phyloP scores from a whole-genome alignment of 208 protist species.

The Strigomonas galati region DNA sequence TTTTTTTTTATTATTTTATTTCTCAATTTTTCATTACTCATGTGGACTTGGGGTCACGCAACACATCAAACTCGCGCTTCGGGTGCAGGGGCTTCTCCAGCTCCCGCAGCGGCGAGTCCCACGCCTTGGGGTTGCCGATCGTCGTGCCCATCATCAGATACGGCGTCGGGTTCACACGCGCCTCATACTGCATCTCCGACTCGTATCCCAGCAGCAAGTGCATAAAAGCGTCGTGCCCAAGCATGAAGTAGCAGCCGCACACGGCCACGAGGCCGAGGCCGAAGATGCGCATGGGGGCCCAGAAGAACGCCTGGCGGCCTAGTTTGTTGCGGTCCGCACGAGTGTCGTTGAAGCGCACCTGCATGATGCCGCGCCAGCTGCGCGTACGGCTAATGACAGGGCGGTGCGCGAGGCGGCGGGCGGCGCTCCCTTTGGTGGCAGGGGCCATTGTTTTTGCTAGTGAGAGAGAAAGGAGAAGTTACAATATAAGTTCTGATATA shows the following conservation, averaged over 20 bases:
- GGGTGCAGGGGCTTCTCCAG: slow-evolving; percentile 73
- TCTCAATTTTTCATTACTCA: background rate
- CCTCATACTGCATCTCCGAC: slow-evolving; percentile 89
- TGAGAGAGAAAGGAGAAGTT: slow-evolving; percentile 7
- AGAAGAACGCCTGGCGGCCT: slow-evolving; percentile 58
- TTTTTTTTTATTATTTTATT: background rate
- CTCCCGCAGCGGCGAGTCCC: slow-evolving; percentile 72
- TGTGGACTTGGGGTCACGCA: slow-evolving; percentile 63
- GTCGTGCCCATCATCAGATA: slow-evolving; percentile 27
- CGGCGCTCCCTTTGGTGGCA: no score
- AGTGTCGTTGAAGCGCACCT: slow-evolving; percentile 84
- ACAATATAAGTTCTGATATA: no score
- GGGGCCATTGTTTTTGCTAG: background rate
- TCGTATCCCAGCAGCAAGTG: slow-evolving; percentile 85
- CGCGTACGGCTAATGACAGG: slow-evolving; percentile 82
- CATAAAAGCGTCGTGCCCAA: slow-evolving; percentile 84
- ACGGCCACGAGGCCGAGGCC: slow-evolving; percentile 47
- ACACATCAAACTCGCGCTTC: slow-evolving; percentile 70
- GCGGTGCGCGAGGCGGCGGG: slow-evolving; percentile 14
- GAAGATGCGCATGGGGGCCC: slow-evolving; percentile 75
- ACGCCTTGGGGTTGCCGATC: slow-evolving; percentile 58
- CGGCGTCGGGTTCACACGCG: slow-evolving; percentile 64
- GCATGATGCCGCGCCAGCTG: slow-evolving; percentile 89
- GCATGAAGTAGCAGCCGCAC: slow-evolving; percentile 50
- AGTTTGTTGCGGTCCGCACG: slow-evolving; percentile 62